Conservation (phyloP, 1,284 basidiomycete genomes). For the Ceratobasidium sp. region DNA sequence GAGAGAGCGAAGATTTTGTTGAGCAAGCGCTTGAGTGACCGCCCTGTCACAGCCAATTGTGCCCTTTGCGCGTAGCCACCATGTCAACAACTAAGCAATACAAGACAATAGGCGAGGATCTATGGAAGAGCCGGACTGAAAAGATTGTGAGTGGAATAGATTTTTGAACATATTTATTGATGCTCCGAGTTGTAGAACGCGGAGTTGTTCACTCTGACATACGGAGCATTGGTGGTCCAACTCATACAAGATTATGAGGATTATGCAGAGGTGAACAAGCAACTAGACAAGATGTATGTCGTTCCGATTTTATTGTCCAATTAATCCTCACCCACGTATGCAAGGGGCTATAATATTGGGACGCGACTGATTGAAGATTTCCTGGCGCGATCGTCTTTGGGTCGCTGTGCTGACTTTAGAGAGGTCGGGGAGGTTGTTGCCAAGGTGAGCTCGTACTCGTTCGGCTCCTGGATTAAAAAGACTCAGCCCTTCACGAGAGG, state of each 20-base stretch:
- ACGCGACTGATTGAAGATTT: conserved; percentile 98
- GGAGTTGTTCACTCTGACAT: conserved; percentile 96
- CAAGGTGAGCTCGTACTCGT: conserved; percentile 66
- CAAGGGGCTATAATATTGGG: conserved; percentile 98
- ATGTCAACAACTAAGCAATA: conserved; percentile 67
- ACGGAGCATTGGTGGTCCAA: conserved; percentile 97
- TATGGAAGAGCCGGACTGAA: conserved; percentile 90
- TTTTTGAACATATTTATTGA: not conserved
- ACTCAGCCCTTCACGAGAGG: conserved; percentile 60
- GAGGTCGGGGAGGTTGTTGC: conserved; percentile 94
- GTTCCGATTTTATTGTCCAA: not conserved
- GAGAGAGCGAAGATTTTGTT: conserved; percentile 25
- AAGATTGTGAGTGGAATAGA: conserved; percentile 75
- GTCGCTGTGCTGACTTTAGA: conserved; percentile 88
- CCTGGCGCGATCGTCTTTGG: conserved; percentile 86
- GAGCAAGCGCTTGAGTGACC: conserved; percentile 31
- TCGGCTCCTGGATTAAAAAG: not conserved
- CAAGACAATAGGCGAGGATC: conserved; percentile 86
- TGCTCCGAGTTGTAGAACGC: conserved; percentile 73
- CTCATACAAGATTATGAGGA: conserved; percentile 99
- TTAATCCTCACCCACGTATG: conserved; percentile 50
- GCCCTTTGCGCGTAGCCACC: conserved; percentile 15
- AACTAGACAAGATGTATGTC: conserved; percentile 69
- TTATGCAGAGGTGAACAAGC: conserved; percentile 81
- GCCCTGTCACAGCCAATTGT: conserved; percentile 18